Conservation (phyloP, 2,329 filamentous ascomycete species). For the Cladobotryum mycophilum region DNA sequence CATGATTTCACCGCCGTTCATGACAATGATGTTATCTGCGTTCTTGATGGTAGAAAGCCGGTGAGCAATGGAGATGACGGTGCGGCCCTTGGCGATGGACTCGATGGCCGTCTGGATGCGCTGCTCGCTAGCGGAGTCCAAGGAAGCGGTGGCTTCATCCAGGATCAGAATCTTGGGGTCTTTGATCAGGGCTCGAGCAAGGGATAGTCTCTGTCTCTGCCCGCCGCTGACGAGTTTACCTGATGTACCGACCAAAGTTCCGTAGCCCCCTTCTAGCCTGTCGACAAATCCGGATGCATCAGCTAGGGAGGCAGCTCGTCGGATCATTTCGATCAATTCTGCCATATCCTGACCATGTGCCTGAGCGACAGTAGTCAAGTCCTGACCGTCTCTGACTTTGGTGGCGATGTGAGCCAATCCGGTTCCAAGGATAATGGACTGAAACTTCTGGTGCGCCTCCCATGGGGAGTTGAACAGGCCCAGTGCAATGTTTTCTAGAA, state of each 20-base stretch:
- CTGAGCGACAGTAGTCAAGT: slow-evolving; percentile 39
- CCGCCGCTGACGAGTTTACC: slow-evolving; percentile 53
- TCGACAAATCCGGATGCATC: slow-evolving; percentile 53
- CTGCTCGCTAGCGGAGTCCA: slow-evolving; percentile 53
- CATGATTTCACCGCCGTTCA: slow-evolving; percentile 48
- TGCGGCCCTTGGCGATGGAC: slow-evolving; percentile 44
- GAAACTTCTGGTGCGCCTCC: slow-evolving; percentile 34
- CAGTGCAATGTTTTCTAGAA: slow-evolving; percentile 46
- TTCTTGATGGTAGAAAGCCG: slow-evolving; percentile 55
- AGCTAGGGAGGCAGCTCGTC: slow-evolving; percentile 36
- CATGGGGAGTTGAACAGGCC: slow-evolving; percentile 40
- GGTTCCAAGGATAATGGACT: slow-evolving; percentile 41
- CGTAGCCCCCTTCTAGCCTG: slow-evolving; percentile 47
- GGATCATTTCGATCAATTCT: slow-evolving; percentile 24
- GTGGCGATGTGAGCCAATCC: slow-evolving; percentile 44
- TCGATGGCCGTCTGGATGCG: slow-evolving; percentile 46
- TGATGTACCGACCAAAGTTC: slow-evolving; percentile 45
- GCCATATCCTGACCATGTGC: slow-evolving; percentile 36
- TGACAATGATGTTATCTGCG: slow-evolving; percentile 62
- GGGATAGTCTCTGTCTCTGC: slow-evolving; percentile 53
- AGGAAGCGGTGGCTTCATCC: slow-evolving; percentile 56
- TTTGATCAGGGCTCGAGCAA: slow-evolving; percentile 51
- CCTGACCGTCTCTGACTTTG: slow-evolving; percentile 44
- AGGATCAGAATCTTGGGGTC: slow-evolving; percentile 53
- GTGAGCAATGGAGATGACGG: slow-evolving; percentile 61